phyloP scores from a whole-genome alignment of 352 stramenopile species.

The Thalassiosira hispida region DNA sequence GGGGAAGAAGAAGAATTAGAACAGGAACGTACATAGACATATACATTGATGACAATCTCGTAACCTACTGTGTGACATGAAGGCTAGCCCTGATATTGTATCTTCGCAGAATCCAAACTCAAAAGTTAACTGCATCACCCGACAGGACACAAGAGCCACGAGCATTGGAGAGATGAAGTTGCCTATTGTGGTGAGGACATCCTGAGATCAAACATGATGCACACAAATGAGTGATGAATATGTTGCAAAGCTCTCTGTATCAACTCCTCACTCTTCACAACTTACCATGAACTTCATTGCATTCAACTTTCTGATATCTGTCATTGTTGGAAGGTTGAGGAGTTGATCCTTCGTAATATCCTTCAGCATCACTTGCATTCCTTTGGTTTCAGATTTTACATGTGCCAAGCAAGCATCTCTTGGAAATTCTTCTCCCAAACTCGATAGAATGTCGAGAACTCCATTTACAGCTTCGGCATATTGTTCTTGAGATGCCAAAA shows the following conservation, averaged over 20 bases:
- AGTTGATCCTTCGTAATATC: not conserved
- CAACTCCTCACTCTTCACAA: too few species aligned
- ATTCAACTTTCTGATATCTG: conserved; percentile 8
- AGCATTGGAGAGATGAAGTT: conserved; percentile 9
- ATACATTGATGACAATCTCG: not conserved
- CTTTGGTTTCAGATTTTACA: conserved; percentile 14
- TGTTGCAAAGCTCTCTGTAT: too few species aligned
- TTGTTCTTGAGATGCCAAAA: conserved; percentile 25
- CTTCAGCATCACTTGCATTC: conserved; percentile 7
- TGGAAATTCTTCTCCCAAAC: conserved; percentile 21
- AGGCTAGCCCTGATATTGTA: conserved; percentile 2
- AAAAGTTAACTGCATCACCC: conserved; percentile 12
- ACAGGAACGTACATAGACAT: not conserved
- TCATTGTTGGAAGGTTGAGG: conserved; percentile 7
- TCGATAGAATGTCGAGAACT: conserved; percentile 13
- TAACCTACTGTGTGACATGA: conserved; percentile 10
- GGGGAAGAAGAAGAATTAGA: not conserved
- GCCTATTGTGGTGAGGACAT: not conserved
- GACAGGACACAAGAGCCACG: conserved; percentile 3
- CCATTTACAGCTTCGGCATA: conserved; percentile 16
- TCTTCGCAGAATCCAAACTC: conserved; percentile 15
- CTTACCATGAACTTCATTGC: conserved; percentile 16
- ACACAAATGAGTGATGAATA: too few species aligned
- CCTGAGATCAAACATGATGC: too few species aligned
- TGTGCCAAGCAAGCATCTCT: conserved; percentile 3